Conservation (phyloP, 2,329 filamentous ascomycete species). For the Tolypocladium tundrense region DNA sequence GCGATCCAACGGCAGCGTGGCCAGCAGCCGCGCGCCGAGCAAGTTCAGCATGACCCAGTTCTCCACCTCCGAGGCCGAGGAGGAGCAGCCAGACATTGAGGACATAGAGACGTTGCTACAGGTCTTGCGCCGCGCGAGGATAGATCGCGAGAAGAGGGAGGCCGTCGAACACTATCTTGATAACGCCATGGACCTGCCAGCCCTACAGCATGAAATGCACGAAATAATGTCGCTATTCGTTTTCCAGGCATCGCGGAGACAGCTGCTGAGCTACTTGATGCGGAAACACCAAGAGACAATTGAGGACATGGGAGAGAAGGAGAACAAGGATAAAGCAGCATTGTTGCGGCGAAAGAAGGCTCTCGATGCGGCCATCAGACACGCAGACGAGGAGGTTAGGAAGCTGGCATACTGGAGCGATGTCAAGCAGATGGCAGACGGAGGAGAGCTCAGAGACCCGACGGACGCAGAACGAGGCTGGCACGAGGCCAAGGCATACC, state of each 20-base stretch:
- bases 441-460: conserved; percentile 34
- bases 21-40: conserved; percentile 20
- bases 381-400: conserved; percentile 71
- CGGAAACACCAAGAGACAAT: conserved; percentile 39
- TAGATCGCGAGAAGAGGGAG: conserved; percentile 88
- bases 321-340: conserved; percentile 17
- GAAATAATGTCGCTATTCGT: conserved; percentile 80
- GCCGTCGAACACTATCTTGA: conserved; percentile 74
- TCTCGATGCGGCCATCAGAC: conserved; percentile 62
- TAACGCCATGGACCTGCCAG: conserved; percentile 65
- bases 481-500: conserved; percentile 31
- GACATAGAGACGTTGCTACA: conserved; percentile 61
- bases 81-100: conserved; percentile 47
- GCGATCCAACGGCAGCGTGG: conserved; percentile 21
- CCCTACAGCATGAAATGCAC: conserved; percentile 67
- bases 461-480: conserved; percentile 26
- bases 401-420: conserved; percentile 84
- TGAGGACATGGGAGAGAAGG: conserved; percentile 26
- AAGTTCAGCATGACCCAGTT: conserved; percentile 26
- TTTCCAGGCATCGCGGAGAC: conserved; percentile 77
- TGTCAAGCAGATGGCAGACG: conserved; percentile 56
- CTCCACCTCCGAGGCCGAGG: conserved; percentile 32
- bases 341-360: conserved; percentile 45
- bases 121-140: conserved; percentile 56
- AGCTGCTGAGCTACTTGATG: conserved; percentile 62